Percentiles rank a stretch among this genome's conserved stretches.
Conservation (phyloP, 176 grass and related monocot species). For the Thalia dealbata region DNA sequence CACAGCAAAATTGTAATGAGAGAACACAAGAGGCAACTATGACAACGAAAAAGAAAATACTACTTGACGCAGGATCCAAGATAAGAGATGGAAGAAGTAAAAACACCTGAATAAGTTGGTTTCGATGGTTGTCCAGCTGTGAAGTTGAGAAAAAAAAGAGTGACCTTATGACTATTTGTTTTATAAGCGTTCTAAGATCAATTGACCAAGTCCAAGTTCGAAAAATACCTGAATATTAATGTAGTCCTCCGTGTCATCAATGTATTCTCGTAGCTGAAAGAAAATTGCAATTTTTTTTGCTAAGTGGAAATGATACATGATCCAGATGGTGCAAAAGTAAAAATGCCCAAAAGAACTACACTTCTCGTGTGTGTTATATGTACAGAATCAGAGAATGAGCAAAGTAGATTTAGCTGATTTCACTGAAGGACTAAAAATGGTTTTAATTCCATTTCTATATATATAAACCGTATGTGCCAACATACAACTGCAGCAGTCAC, state of each 20-base stretch:
- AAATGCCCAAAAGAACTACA: not conserved
- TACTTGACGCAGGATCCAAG: not conserved
- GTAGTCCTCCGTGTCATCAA: slow-evolving; percentile 99
- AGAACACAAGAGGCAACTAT: not conserved
- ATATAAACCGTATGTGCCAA: too few relatives aligned
- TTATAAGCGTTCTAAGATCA: not conserved
- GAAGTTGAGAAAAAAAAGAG: not conserved
- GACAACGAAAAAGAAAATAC: not conserved
- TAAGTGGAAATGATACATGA: not conserved
- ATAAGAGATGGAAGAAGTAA: too few relatives aligned
- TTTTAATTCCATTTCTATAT: not conserved
- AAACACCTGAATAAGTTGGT: slow-evolving; percentile 99
- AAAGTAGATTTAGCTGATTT: not conserved
- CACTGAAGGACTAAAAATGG: too few relatives aligned
- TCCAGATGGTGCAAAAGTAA: not conserved
- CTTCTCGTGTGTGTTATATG: not conserved
- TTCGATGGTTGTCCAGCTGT: slow-evolving; percentile 98
- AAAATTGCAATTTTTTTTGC: slow-evolving; percentile 1
- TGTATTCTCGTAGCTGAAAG: slow-evolving; percentile 88
- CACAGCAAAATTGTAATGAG: not conserved
- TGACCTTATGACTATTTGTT: not conserved
- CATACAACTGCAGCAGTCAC: too few relatives aligned
- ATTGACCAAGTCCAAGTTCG: not conserved
- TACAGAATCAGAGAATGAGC: not conserved
- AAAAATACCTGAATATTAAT: slow-evolving; percentile 94